phyloP scores from a whole-genome alignment of 352 stramenopile genomes.

The Phytophthora uliginosa region DNA sequence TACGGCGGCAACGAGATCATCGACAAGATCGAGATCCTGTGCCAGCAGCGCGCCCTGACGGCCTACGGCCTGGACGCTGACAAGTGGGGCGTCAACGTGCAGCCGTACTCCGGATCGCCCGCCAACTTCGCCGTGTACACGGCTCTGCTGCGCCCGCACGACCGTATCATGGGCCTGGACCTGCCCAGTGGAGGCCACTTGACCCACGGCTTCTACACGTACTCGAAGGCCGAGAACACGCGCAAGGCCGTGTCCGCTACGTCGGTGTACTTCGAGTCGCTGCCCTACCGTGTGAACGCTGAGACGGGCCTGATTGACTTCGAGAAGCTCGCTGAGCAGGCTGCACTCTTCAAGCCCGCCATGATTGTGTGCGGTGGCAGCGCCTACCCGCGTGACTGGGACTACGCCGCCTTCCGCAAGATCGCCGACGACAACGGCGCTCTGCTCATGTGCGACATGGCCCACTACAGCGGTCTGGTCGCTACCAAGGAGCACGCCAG shows the following conservation, averaged over 20 bases:
- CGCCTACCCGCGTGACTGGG: constrained; percentile 99
- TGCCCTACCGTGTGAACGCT: constrained; percentile 97
- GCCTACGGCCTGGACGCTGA: constrained; percentile 94
- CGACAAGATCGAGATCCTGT: constrained; percentile 97
- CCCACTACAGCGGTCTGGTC: constrained; percentile 99
- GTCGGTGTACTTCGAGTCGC: constrained; percentile 99
- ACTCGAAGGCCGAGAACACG: constrained; percentile 97
- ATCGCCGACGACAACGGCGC: constrained; percentile 98
- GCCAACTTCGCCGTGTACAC: constrained; percentile 99
- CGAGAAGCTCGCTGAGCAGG: constrained; percentile 95
- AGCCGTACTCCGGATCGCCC: constrained; percentile 98
- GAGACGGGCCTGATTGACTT: constrained; percentile 98
- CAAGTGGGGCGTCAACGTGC: constrained; percentile 99
- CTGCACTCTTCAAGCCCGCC: constrained; percentile 97
- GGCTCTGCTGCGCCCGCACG: constrained; percentile 96
- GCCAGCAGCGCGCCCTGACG: constrained; percentile 94
- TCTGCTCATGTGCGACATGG: constrained; percentile 99
- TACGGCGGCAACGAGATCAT: constrained; percentile 99
- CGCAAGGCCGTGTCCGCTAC: constrained; percentile 99
- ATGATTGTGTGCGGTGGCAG: constrained; percentile 98
- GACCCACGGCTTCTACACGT: constrained; percentile 99
- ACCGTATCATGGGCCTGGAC: constrained; percentile 99
- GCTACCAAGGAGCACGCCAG: constrained; percentile 94
- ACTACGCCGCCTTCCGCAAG: constrained; percentile 98
- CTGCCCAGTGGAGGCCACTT: constrained; percentile 98